Conservation (phyloP, 352 stramenopile species). For the Proteromonas lacertae region DNA sequence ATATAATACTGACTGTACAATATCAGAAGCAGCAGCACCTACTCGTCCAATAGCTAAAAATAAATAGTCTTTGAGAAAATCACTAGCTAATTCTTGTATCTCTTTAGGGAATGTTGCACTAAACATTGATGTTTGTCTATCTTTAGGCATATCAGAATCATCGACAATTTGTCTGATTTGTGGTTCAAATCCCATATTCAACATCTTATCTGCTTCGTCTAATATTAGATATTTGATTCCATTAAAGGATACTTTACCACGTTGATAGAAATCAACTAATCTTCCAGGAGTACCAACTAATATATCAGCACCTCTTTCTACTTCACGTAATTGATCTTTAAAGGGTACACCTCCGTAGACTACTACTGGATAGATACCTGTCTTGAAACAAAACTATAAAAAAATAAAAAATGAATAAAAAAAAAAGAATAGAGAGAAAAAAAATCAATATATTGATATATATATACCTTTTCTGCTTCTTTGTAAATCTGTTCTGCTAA, state of each 20-base stretch:
- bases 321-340: conserved; percentile 26
- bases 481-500: conserved; percentile 74
- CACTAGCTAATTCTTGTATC: conserved; percentile 67
- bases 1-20: conserved; percentile 77
- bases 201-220: conserved; percentile 95
- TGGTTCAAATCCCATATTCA: conserved; percentile 98
- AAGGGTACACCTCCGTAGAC: conserved; percentile 68
- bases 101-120: conserved; percentile 79
- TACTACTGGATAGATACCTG: conserved; percentile 56
- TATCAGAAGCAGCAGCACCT: conserved; percentile 75
- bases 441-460: background rate
- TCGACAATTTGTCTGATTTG: conserved; percentile 94
- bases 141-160: conserved; percentile 72
- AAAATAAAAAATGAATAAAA: too few relatives aligned
- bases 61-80: conserved; percentile 94
- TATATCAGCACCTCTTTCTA: conserved; percentile 67
- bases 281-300: conserved; percentile 81
- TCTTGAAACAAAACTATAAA: conserved; percentile 87
- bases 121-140: conserved; percentile 98
- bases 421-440: too few relatives aligned
- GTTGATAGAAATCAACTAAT: conserved; percentile 78
- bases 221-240: conserved; percentile 73
- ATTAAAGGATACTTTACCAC: conserved; percentile 44
- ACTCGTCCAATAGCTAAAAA: conserved; percentile 94
- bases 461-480: conserved; percentile 57